These are phyloP conservation scores for Hansenula sp. DNA, from an alignment of 1,139 yeast genomes.

Conservation along the genomic window DNA sequence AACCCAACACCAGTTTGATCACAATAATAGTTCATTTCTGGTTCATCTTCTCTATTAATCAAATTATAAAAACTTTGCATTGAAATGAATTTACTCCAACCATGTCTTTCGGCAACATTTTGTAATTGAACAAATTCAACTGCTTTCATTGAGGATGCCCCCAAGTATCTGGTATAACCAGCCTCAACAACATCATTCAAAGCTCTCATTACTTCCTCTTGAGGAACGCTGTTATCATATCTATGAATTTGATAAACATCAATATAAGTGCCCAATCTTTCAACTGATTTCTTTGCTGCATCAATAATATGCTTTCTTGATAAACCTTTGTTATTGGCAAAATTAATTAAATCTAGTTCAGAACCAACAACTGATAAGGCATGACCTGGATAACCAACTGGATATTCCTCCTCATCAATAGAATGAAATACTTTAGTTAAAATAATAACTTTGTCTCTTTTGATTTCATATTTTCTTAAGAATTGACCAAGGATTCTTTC, in stretches of 20 bases:
- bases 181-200: slow-evolving; percentile 46
- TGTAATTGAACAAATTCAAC: slow-evolving; percentile 47
- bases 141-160: slow-evolving; percentile 54
- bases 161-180: slow-evolving; percentile 50
- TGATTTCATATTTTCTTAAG: slow-evolving; percentile 33
- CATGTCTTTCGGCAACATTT: slow-evolving; percentile 43
- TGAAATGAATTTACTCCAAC: slow-evolving; percentile 52
- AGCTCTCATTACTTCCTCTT: slow-evolving; percentile 50
- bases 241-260: slow-evolving; percentile 49
- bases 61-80: slow-evolving; percentile 59
- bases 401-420: slow-evolving; percentile 24
- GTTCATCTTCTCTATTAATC: slow-evolving; percentile 55
- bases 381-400: background rate
- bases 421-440: slow-evolving; percentile 36
- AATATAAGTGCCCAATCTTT: slow-evolving; percentile 47
- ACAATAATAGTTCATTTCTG: slow-evolving; percentile 55
- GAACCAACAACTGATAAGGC: slow-evolving; percentile 14
- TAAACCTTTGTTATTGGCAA: slow-evolving; percentile 38
- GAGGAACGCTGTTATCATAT: slow-evolving; percentile 38
- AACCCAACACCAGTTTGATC: slow-evolving; percentile 43
- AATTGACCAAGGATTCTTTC: slow-evolving; percentile 38
- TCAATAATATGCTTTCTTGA: slow-evolving; percentile 54
- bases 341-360: slow-evolving; percentile 22
- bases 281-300: slow-evolving; percentile 42
- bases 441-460: slow-evolving; percentile 41